Evolutionary conservation across 1,139 yeast genomes (phyloP), one percentile per base, ranked within the genome.

Genomic region (Schwanniomyces etchellsii): DNA sequence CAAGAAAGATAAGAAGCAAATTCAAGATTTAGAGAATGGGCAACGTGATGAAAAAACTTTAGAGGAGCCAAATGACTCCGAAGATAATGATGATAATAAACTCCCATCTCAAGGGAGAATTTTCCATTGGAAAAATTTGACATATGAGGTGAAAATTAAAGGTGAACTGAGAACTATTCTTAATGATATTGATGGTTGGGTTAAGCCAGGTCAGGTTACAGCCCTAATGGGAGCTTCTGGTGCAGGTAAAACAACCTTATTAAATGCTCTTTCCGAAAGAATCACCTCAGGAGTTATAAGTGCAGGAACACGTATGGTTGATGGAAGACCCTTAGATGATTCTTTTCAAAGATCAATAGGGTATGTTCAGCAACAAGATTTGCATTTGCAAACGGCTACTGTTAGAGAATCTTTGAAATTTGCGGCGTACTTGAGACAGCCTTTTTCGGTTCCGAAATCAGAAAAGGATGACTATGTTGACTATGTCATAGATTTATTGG

Each of bases 301-400:
- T 26, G 53, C 47, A 29, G 93, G 93, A 48, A 69, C 70, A 35
- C 74, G 83, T 69, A 74, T 78, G 56, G 89, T 82, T 31, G 80
- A 81, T 52, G 89, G 89, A 32, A 66, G 64, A 31, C 64, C 71
- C 26, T 70, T 85, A 48, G 88, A 80, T 43, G 57, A 67, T 28
- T 78, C 88, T 7, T 82, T 82, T 71, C 88, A 82, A 54, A 74
- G 91, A 52, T 74, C 84, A 5, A 82, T 86, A 40, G 93, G 93
- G 44, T 82, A 82, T 48, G 89, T 81, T 32, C 91, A 82, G 53
- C 93, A 82, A 53, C 89, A 81, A 50, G 93, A 82, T 68, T 56
- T 82, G 40, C 93, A 82, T 50, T 57, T 81, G 46, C 61, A 68
- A 28, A 75, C 85, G n/a, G 70, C 85, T 7, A 81, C 93, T 30